Percentiles rank a stretch among this genome's conserved stretches.
Conservation (phyloP, 169 alveolate genomes). For the Plasmodium sp. region DNA sequence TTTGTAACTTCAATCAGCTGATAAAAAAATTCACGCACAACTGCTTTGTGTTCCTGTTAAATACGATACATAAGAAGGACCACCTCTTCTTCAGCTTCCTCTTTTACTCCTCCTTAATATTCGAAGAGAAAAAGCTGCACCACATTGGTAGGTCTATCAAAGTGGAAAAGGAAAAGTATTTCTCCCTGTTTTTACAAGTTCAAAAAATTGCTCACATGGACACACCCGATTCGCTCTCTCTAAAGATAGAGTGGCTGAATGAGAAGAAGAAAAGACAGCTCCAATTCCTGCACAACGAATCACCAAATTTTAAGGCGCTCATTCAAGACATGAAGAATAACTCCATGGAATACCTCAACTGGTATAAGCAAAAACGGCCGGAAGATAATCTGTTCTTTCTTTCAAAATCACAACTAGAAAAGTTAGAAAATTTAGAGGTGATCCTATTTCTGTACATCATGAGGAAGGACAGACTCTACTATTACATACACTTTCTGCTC, state of each 20-base stretch:
- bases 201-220: background rate
- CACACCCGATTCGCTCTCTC: background rate
- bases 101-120: constrained; percentile 43
- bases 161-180: constrained; percentile 54
- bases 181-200: constrained; percentile 25
- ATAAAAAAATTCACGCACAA: constrained; percentile 69
- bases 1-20: constrained; percentile 64
- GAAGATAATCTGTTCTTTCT: constrained; percentile 58
- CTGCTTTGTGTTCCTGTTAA: constrained; percentile 56
- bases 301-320: constrained; percentile 1
- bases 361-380: constrained; percentile 44
- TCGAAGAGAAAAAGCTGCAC: constrained; percentile 39
- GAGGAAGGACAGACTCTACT: constrained; percentile 58
- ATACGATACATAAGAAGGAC: constrained; percentile 43
- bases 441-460: constrained; percentile 42
- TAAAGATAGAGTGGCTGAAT: constrained; percentile 47
- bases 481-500: constrained; percentile 25
- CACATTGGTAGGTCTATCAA: background rate
- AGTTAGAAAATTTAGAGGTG: constrained; percentile 27
- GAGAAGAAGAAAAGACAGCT: constrained; percentile 21
- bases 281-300: constrained; percentile 19
- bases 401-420: constrained; percentile 11
- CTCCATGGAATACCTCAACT: constrained; percentile 37
- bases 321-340: constrained; percentile 39
- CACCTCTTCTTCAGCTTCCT: constrained; percentile 31